Evolutionary conservation across 148 eudicot genomes (phyloP), one percentile per base, ranked within the genome.

Genomic region (Rhododendron griersonianum): DNA sequence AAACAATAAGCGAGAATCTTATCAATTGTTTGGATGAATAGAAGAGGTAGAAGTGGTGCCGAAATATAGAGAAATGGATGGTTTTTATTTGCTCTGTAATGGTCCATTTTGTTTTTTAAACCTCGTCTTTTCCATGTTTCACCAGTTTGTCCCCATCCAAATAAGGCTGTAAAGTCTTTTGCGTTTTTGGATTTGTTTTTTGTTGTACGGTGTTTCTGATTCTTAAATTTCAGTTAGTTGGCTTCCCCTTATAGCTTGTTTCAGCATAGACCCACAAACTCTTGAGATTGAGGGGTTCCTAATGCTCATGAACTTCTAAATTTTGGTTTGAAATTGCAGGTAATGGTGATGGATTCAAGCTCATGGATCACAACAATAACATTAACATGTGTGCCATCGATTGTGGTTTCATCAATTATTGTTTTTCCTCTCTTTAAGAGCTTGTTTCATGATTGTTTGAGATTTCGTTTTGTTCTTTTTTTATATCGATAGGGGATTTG

Each of bases 321-420:
- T 9, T 23, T 48, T 78, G 37, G 51, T 85, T 65, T 84, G 82
- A 87, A 91, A 94, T 74, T 86, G 77, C 86, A 91, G 95, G 92
- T 77, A 53, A 53, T 3, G 90, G 87, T 19, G 95, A 91, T 28
- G 95, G 92, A 82, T 88, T 91, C 80, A 90, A 91, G 81, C 87
- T 95, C 71, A 73, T 71, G 82, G 89, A 93, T 86, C 82, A 84
- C 84, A 90, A 44, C 85, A 88, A 61, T 55, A 69, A 84, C 84
- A 87, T 88, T 25, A 83, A 86, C 86, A 63, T 89, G 44, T 45
- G 87, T 28, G 30, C 30, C 30, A 28, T 28, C 30, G 30, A 28
- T 28, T 28, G 30, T 28, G 30, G 30, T 28, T 28, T 28, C 30
- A 28, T 28, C 30, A 0, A 28, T 28, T 28, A 28, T 28, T 28